Evolutionary conservation across 176 grass and related monocot genomes (phyloP).

Genomic region (Carex pumila): DNA sequence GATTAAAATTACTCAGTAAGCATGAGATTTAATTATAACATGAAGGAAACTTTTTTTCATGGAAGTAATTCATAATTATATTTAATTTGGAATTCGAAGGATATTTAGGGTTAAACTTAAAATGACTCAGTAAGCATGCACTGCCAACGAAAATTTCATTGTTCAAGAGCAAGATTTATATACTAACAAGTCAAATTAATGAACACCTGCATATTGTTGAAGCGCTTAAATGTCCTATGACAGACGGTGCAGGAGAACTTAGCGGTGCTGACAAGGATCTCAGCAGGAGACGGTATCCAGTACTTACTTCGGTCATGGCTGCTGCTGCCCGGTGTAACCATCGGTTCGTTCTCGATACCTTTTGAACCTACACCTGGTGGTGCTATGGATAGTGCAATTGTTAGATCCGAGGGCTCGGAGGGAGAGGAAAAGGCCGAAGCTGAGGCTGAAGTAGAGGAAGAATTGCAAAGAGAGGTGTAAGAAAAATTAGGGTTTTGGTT

Average conservation of each 20-base stretch:
- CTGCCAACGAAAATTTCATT: neutral
- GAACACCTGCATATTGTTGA: slow-evolving; percentile 93
- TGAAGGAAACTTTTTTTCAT: too few species aligned
- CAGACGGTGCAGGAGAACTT: slow-evolving; percentile 95
- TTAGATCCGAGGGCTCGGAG: slow-evolving; percentile 28
- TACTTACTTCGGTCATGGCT: slow-evolving; percentile 40
- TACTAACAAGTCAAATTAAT: neutral
- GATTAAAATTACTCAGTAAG: too few species aligned
- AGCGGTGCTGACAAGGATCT: slow-evolving; percentile 74
- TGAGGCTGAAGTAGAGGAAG: slow-evolving; percentile 11
- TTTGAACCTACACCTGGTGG: slow-evolving; percentile 14
- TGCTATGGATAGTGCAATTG: slow-evolving; percentile 48
- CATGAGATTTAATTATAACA: too few species aligned
- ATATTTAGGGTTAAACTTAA: too few species aligned
- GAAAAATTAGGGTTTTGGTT: slow-evolving; percentile 22
- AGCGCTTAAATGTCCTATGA: slow-evolving; percentile 88
- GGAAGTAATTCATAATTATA: too few species aligned
- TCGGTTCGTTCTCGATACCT: neutral
- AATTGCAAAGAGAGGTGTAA: neutral
- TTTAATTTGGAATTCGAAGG: too few species aligned
- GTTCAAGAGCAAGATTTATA: neutral
- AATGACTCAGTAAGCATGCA: too few species aligned
- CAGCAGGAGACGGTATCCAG: slow-evolving; percentile 84
- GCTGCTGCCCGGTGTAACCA: neutral
- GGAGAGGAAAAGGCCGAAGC: slow-evolving; percentile 19